phyloP scores from a whole-genome alignment of 2,329 filamentous ascomycete species.

The Pyrenophora seminiperda region DNA sequence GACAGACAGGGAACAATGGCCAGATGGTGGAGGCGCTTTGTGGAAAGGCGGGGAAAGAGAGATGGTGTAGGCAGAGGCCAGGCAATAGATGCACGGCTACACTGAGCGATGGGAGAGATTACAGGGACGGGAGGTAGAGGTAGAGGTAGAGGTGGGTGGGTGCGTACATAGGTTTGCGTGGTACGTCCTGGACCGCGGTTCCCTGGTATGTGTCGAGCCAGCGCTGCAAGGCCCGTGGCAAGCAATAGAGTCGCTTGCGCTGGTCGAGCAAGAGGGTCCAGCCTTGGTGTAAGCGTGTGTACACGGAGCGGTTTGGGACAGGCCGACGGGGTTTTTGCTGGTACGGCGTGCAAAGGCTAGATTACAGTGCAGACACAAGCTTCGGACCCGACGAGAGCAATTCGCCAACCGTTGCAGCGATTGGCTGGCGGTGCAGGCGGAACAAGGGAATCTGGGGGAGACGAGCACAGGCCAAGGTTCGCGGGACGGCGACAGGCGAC shows the following conservation, averaged over 20 bases:
- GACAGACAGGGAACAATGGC: conserved; percentile 17
- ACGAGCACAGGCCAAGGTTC: conserved; percentile 21
- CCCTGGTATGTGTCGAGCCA: conserved; percentile 16
- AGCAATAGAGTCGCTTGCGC: conserved; percentile 15
- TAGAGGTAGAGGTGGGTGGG: conserved; percentile 22
- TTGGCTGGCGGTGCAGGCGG: conserved; percentile 26
- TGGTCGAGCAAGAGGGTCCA: conserved; percentile 17
- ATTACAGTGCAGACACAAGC: conserved; percentile 36
- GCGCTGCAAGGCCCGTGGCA: conserved; percentile 8
- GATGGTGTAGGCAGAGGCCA: conserved; percentile 11
- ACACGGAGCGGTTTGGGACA: conserved; percentile 24
- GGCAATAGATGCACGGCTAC: conserved; percentile 13
- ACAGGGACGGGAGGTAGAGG: conserved; percentile 13
- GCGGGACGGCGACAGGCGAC: conserved; percentile 15
- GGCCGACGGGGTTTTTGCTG: conserved; percentile 26
- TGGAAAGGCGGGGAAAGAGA: conserved; percentile 12
- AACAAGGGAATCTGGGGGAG: conserved; percentile 19
- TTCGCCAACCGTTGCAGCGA: conserved; percentile 33
- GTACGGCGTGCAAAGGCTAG: conserved; percentile 27
- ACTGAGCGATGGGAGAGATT: conserved; percentile 14
- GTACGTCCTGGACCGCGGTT: conserved; percentile 22
- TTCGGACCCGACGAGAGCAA: conserved; percentile 32
- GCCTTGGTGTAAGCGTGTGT: conserved; percentile 21
- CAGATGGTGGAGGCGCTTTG: conserved; percentile 14
- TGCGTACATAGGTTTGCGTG: conserved; percentile 17